phyloP scores from a whole-genome alignment of 345 rosid species.

The Hypericum androsaemum region DNA sequence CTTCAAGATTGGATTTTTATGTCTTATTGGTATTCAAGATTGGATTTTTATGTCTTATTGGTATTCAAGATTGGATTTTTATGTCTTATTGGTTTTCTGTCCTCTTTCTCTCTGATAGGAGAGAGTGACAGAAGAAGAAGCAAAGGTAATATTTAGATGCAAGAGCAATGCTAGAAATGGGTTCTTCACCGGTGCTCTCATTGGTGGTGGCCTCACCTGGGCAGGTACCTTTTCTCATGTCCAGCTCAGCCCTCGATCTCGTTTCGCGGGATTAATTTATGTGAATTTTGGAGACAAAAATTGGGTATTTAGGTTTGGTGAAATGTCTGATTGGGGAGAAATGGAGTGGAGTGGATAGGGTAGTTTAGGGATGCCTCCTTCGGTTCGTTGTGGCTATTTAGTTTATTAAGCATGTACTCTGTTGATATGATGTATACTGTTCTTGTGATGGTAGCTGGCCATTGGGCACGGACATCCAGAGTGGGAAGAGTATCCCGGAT shows the following conservation, averaged over 20 bases:
- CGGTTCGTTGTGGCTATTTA: too few species aligned
- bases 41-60: background rate
- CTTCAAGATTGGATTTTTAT: background rate
- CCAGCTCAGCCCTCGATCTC: background rate
- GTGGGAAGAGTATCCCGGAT: too few species aligned
- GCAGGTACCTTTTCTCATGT: constrained; percentile 22
- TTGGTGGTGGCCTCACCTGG: constrained; percentile 25
- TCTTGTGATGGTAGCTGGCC: too few species aligned
- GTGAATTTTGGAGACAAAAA: too few species aligned
- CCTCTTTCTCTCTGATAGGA: constrained; percentile 12
- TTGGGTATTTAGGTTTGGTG: too few species aligned
- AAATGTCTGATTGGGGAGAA: too few species aligned
- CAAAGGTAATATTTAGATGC: constrained; percentile 17
- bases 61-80: background rate
- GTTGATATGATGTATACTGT: too few species aligned
- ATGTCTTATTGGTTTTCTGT: background rate
- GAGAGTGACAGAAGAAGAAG: constrained; percentile 33
- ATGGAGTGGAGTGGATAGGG: too few species aligned
- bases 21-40: background rate
- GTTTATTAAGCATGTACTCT: too few species aligned
- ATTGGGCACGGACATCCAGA: too few species aligned
- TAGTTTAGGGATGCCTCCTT: background rate
- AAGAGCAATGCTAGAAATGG: constrained; percentile 24
- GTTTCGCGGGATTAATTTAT: background rate
- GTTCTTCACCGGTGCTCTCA: constrained; percentile 13